Base-by-base conservation (phyloP, 176 grass and related monocot species). In the Aegilops tauschii region DNA sequence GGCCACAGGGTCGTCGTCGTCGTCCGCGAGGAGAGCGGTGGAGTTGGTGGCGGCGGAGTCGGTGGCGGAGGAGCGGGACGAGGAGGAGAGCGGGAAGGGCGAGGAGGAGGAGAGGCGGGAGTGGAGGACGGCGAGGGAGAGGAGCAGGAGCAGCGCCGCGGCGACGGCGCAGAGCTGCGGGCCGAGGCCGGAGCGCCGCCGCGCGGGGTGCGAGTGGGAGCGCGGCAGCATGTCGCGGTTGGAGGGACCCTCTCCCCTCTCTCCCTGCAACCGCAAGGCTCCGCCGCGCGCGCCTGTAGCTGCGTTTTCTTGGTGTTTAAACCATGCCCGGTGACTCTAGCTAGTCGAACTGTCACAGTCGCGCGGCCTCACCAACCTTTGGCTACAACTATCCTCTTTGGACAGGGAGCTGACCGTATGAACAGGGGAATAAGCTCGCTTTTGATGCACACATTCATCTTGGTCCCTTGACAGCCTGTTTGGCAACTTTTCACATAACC, bases 101-200 rank as follows among this genome's bases (percentile, higher is more conserved):
- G 88, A 90, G 11, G 80, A 87, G 78, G 81, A 79, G 42, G 88
- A 94, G 74, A 91, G 87, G 65, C 92, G 97, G 17, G 88, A 93
- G 72, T 99, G 97, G 76, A 99, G 92, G 65, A 94, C 94, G 11
- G 80, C 88, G 81, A 99, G 94, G 28, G 97, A 99, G 52, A 96
- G 37, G 12, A 99, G 87, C 47, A 99, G 88, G 37, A 99, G 97
- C 40, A 98, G 77, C 69, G 97, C 88, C 71, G 90, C 94, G 18
- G 44, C 63, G 31, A 92, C 87, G 83, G 91, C 90, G 80, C 94
- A 90, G 40, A 93, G 87, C 84, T 93, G 97, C 35, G 92, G 87
- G 12, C 92, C 90, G 39, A 91, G 91, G 20, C 82, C 85, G 76
- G 87, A 89, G 70, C 93, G 93, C 37, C 97, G 94, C 88, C 93